These are phyloP conservation scores for Pontederia paniculata DNA, from an alignment of 176 grass and related monocot genomes.

Conservation along the genomic window DNA sequence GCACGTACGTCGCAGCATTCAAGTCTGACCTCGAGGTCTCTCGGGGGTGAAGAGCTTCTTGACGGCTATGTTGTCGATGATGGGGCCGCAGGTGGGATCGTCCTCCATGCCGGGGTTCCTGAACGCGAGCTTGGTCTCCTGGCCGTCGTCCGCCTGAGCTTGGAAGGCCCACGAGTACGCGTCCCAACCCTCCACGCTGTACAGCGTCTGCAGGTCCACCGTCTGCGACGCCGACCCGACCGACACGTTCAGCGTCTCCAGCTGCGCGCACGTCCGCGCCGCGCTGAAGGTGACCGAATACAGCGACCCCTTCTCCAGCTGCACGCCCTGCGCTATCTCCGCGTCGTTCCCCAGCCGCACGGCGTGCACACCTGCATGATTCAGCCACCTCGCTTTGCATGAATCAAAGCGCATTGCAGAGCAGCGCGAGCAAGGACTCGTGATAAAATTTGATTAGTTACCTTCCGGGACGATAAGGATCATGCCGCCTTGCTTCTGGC, in stretches of 20 bases:
- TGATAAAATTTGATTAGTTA: no score
- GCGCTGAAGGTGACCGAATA: conserved; percentile 92
- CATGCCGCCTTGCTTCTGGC: conserved; percentile 95
- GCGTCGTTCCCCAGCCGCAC: conserved; percentile 86
- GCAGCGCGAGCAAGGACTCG: no score
- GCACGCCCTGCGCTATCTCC: conserved; percentile 51
- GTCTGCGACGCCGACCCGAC: conserved; percentile 47
- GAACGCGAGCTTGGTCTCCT: conserved; percentile 47
- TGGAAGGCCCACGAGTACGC: conserved; percentile 87
- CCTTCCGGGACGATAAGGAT: conserved; percentile 96
- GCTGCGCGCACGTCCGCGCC: conserved; percentile 84
- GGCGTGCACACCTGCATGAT: conserved; percentile 52
- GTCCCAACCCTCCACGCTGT: conserved; percentile 97
- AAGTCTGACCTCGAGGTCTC: conserved; percentile 41
- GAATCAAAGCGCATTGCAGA: background rate
- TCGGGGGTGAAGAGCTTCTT: conserved; percentile 93
- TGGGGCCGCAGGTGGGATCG: conserved; percentile 88
- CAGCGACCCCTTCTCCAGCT: conserved; percentile 70
- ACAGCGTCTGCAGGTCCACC: conserved; percentile 86
- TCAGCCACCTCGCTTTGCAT: background rate
- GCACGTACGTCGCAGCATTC: background rate
- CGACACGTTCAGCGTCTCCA: conserved; percentile 76
- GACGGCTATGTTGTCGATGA: conserved; percentile 79
- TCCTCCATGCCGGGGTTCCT: conserved; percentile 98
- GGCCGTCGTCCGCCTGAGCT: conserved; percentile 40